Evolutionary conservation across 805 yeast genomes (phyloP).

Genomic region (Myxozyma neotropica): DNA sequence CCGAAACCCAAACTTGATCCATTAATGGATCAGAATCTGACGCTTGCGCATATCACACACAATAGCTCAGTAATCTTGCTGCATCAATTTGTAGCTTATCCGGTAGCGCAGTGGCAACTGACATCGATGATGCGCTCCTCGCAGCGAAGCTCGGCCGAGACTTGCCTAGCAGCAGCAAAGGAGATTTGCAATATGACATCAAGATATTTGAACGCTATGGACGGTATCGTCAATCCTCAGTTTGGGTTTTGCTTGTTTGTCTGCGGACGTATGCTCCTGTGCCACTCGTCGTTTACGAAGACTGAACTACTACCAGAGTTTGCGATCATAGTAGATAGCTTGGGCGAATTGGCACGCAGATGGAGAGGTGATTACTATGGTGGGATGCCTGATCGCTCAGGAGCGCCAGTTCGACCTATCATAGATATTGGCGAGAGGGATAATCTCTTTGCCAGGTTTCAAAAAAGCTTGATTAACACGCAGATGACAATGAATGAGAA

Average conservation of each 20-base stretch:
- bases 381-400: neutral
- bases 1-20: constrained; percentile 9
- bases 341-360: constrained; percentile 8
- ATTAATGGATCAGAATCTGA: constrained; percentile 19
- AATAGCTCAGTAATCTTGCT: constrained; percentile 14
- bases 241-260: constrained; percentile 24
- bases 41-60: constrained; percentile 22
- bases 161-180: constrained; percentile 12
- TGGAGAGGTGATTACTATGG: constrained; percentile 15
- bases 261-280: constrained; percentile 14
- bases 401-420: neutral
- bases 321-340: constrained; percentile 1
- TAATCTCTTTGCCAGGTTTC: constrained; percentile 14
- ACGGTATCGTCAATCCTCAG: constrained; percentile 13
- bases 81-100: constrained; percentile 22
- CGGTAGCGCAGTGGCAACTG: constrained; percentile 15
- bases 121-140: constrained; percentile 10
- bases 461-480: constrained; percentile 1
- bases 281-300: constrained; percentile 12
- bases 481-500: constrained; percentile 9
- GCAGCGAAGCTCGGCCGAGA: constrained; percentile 11
- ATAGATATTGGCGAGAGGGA: constrained; percentile 3
- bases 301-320: constrained; percentile 12
- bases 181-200: constrained; percentile 16
- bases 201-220: constrained; percentile 11